phyloP scores from a whole-genome alignment of 345 rosid genomes.

The Linum trigynum region DNA sequence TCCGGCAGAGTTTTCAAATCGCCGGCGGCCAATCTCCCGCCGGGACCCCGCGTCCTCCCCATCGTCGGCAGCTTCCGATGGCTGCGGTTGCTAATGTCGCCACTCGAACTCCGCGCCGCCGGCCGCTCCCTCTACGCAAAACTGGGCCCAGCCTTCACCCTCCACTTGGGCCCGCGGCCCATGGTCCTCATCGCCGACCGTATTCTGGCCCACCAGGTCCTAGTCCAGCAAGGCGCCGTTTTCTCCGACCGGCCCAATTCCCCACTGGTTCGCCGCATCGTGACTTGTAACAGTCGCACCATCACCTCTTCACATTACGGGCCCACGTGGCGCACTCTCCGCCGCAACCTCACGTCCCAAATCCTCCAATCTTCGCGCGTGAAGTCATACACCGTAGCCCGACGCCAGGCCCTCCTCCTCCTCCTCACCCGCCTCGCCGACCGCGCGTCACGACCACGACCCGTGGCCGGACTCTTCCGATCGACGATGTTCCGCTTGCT shows the following conservation, averaged over 20 bases:
- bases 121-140: conserved; percentile 16
- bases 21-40: conserved; percentile 16
- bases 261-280: conserved; percentile 13
- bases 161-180: conserved; percentile 27
- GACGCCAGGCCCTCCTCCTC: conserved; percentile 34
- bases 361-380: conserved; percentile 29
- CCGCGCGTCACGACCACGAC: conserved; percentile 8
- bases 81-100: conserved; percentile 1
- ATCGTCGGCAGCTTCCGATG: conserved; percentile 12
- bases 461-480: conserved; percentile 16
- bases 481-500: conserved; percentile 28
- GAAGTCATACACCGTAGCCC: conserved; percentile 17
- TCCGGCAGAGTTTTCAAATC: neutral
- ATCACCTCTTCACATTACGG: conserved; percentile 35
- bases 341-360: conserved; percentile 39
- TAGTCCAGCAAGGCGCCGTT: conserved; percentile 32
- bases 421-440: conserved; percentile 11
- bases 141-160: conserved; percentile 32
- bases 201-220: conserved; percentile 32
- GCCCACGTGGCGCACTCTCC: conserved; percentile 33
- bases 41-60: conserved; percentile 20
- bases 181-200: conserved; percentile 30
- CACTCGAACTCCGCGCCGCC: neutral
- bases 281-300: conserved; percentile 21
- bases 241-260: conserved; percentile 36